Percentiles rank a stretch among this genome's conserved stretches.
Conservation (phyloP, 768 basidiomycete species). For the Amanita exitialis region DNA sequence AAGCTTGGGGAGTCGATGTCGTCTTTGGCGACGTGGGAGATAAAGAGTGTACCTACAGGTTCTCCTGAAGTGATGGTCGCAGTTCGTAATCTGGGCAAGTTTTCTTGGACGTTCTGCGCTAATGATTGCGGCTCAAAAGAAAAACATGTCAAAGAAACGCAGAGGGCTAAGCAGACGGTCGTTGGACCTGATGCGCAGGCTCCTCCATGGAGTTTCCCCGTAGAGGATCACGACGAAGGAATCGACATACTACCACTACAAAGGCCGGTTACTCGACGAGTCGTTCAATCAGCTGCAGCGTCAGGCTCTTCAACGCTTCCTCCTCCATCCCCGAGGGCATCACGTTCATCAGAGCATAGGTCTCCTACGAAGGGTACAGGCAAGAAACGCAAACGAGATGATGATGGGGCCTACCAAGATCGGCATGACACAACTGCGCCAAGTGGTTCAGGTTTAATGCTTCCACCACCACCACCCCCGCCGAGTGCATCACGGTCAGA, state of each 20-base stretch:
- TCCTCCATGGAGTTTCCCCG: slow-evolving; percentile 10
- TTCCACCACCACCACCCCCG: no score
- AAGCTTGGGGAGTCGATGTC: slow-evolving; percentile 1
- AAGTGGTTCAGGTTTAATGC: no score
- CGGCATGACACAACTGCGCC: no score
- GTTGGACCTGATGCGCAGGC: slow-evolving; percentile 10
- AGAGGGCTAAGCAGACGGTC: neutral
- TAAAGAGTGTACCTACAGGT: slow-evolving; percentile 10
- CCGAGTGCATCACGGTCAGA: no score
- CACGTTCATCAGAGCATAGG: neutral
- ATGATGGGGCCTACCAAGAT: neutral
- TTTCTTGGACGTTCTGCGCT: slow-evolving; percentile 11
- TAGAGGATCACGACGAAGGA: slow-evolving; percentile 6
- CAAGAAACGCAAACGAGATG: neutral
- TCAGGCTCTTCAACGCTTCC: neutral
- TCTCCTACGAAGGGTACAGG: neutral
- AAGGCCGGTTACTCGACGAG: neutral
- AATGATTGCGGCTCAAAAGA: neutral
- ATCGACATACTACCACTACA: neutral
- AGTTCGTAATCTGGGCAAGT: slow-evolving; percentile 11
- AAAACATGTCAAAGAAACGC: neutral
- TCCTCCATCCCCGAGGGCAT: neutral
- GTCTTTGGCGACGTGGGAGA: slow-evolving; percentile 11
- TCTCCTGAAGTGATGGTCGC: slow-evolving; percentile 8
- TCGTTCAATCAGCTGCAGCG: neutral